Evolutionary conservation across 1,284 basidiomycete genomes (phyloP), one percentile per base, ranked within the genome.

Genomic region (Microbotryum saponariae): DNA sequence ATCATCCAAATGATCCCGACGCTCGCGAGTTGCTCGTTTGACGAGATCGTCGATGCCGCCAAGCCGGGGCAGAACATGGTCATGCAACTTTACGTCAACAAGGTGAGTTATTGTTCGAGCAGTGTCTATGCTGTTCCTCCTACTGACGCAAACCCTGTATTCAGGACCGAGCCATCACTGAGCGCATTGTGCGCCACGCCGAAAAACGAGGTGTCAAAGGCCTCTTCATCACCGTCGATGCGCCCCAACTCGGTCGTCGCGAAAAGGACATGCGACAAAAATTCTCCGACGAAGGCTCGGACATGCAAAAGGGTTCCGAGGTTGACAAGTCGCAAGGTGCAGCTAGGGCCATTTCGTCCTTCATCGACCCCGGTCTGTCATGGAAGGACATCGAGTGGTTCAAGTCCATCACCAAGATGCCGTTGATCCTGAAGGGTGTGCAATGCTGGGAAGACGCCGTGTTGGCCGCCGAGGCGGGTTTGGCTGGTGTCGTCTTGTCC

Each of bases 391-490:
- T 53, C 10, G 23, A 21, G 23, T 33, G n/a, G 31, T 27, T 53
- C 25, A 53, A 21, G 12, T 27, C 25, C 25, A 23, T 37, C 46
- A 37, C 29, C 25, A 29, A n/a, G 2, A 91, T 96, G 88, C 91
- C 92, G 18, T 78, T 97, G 61, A 84, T 96, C 63, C 79, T 97
- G 57, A 97, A 97, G 63, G 72, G 92, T 60, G 88, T 96, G 3
- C 91, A 93, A 75, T 85, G 85, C 70, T 93, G 89, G 89, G 91
- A 94, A 85, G 91, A 97, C 74, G 89, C 90, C 0, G 81, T 97
- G 1, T 79, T 85, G 71, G 93, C 93, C 3, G 91, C 91, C 69
- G 91, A 97, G 71, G 77, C 78, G 0, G 88, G 89, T 6, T 77
- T 88, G 50, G 84, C 85, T 4, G 92, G 92, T 9, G 83, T 94